A percentile compares a stretch with the other conserved stretches of the same genome.
Evolutionary conservation across 2,329 filamentous ascomycete genomes (phyloP).

Genomic region (Fusarium torreyae): DNA sequence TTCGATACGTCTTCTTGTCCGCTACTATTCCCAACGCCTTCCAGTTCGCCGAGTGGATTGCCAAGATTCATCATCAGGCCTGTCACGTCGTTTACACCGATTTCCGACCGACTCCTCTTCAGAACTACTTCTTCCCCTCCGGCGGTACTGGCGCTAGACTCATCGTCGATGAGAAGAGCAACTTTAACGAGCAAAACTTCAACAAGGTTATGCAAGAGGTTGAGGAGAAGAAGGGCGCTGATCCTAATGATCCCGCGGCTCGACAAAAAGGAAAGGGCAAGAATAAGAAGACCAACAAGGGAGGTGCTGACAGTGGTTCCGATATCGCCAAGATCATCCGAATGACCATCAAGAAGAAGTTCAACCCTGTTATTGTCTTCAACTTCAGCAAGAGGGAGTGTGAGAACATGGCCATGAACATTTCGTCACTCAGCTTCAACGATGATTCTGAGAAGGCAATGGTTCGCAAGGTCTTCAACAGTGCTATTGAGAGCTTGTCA

Average conservation of each 20-base stretch:
- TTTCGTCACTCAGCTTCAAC: slow-evolving; percentile 92
- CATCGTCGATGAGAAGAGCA: slow-evolving; percentile 96
- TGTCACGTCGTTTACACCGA: slow-evolving; percentile 99
- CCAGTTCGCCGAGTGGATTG: slow-evolving; percentile 99
- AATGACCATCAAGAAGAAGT: slow-evolving; percentile 98
- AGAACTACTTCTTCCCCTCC: slow-evolving; percentile 97
- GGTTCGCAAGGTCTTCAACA: slow-evolving; percentile 94
- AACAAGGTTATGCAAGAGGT: slow-evolving; percentile 95
- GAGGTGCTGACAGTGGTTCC: slow-evolving; percentile 78
- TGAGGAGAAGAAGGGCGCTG: slow-evolving; percentile 87
- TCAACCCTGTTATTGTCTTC: slow-evolving; percentile 99
- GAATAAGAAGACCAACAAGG: slow-evolving; percentile 92
- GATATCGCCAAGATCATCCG: slow-evolving; percentile 98
- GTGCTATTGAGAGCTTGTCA: slow-evolving; percentile 91
- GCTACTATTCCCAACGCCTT: slow-evolving; percentile 99
- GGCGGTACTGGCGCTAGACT: slow-evolving; percentile 94
- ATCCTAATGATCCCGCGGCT: slow-evolving; percentile 83
- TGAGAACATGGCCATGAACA: slow-evolving; percentile 89
- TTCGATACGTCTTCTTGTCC: slow-evolving; percentile 97
- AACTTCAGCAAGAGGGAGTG: slow-evolving; percentile 99
- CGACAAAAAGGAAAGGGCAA: slow-evolving; percentile 90
- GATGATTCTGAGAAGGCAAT: slow-evolving; percentile 95
- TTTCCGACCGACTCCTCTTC: slow-evolving; percentile 94
- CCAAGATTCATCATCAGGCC: slow-evolving; percentile 96
- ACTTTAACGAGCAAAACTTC: slow-evolving; percentile 97